These are phyloP conservation scores for Entomortierella beljakovae DNA, from an alignment of 192 early-diverging fungal species.

Conservation along the genomic window DNA sequence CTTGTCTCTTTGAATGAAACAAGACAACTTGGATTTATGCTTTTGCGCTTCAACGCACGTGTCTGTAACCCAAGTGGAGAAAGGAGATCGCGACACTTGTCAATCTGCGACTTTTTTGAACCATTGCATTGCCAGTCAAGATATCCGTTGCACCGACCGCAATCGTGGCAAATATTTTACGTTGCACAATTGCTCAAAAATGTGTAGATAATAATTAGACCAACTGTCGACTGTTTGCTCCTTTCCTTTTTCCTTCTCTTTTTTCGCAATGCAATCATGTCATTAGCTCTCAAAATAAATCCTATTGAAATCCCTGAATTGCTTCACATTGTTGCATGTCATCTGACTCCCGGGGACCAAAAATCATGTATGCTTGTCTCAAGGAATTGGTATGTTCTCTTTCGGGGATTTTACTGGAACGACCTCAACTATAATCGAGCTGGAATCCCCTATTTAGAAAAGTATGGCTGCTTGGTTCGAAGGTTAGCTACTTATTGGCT, in stretches of 20 bases:
- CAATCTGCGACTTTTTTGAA: no score
- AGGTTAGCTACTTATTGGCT: neutral
- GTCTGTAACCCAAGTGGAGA: no score
- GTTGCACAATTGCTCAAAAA: no score
- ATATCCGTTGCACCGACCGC: no score
- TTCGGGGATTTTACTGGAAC: slow-evolving; percentile 21
- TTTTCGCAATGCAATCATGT: slow-evolving; percentile 5
- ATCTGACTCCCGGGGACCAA: slow-evolving; percentile 22
- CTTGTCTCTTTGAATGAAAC: no score
- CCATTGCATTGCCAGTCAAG: no score
- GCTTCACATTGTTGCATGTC: neutral
- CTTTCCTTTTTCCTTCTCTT: neutral
- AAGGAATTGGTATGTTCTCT: slow-evolving; percentile 16
- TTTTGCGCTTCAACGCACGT: no score
- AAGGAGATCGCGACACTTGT: no score
- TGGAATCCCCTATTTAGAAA: slow-evolving; percentile 6
- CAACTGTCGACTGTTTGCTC: no score
- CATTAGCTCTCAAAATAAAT: slow-evolving; percentile 1
- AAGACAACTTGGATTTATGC: no score
- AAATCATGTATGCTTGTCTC: slow-evolving; percentile 44
- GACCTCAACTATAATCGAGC: slow-evolving; percentile 14
- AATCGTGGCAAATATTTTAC: no score
- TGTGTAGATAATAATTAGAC: no score
- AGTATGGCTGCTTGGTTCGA: slow-evolving; percentile 23
- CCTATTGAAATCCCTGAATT: slow-evolving; percentile 3